Evolutionary conservation across 73 alveolate species (phyloP).

Genomic region (Symbiodinium natans): DNA sequence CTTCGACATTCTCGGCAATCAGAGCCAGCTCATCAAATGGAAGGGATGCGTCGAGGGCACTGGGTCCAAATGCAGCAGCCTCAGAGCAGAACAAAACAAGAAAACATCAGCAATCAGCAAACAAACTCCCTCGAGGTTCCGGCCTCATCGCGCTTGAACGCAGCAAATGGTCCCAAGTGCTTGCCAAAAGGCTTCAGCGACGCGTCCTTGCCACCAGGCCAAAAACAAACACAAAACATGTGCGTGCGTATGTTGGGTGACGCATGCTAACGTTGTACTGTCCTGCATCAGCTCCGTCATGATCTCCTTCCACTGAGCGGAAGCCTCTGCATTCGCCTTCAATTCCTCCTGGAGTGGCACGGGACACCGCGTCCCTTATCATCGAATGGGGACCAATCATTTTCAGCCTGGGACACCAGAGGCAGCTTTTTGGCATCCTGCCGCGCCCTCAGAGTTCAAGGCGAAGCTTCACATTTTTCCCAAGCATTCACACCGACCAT

Average conservation of each 20-base stretch:
- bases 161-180: conserved; percentile 92
- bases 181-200: conserved; percentile 82
- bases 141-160: conserved; percentile 94
- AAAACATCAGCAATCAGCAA: not conserved
- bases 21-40: conserved; percentile 79
- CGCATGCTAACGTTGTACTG: not conserved
- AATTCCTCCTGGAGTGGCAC: conserved; percentile 49
- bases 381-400: too few relatives aligned
- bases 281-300: conserved; percentile 82
- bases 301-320: conserved; percentile 76
- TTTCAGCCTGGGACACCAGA: conserved; percentile 35
- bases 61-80: conserved; percentile 13
- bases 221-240: not conserved
- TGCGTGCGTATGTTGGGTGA: not conserved
- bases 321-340: conserved; percentile 73
- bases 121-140: not conserved
- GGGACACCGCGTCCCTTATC: not conserved
- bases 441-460: not conserved
- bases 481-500: not conserved
- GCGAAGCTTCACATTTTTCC: not conserved
- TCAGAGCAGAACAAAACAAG: not conserved
- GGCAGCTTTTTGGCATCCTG: conserved; percentile 58
- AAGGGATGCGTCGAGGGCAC: conserved; percentile 65
- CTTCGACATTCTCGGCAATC: conserved; percentile 48
- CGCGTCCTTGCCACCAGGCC: not conserved